Percentiles rank a stretch among this genome's conserved stretches.
phyloP scores from a whole-genome alignment of 2,329 filamentous ascomycete genomes.

The Cladophialophora bantiana region DNA sequence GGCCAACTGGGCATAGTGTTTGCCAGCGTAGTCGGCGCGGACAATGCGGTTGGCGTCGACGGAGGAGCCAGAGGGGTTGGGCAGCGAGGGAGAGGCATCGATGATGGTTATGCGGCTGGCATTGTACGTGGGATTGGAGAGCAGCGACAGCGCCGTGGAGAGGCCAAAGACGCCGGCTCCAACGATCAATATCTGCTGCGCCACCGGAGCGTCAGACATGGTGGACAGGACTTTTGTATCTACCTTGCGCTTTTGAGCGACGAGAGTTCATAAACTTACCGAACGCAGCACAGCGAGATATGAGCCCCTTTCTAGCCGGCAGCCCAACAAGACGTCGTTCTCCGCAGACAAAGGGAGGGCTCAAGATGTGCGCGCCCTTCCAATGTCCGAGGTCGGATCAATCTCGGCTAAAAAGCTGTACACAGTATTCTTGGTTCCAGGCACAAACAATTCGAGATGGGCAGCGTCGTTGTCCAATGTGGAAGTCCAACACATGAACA shows the following conservation, averaged over 20 bases:
- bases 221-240: neutral
- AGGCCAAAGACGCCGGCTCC: constrained; percentile 73
- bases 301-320: neutral
- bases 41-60: constrained; percentile 69
- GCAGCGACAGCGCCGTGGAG: constrained; percentile 73
- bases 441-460: neutral
- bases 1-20: constrained; percentile 77
- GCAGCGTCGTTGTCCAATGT: neutral
- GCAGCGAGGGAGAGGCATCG: constrained; percentile 62
- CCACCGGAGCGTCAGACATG: constrained; percentile 33
- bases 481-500: neutral
- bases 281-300: constrained; percentile 5
- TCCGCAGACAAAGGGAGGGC: constrained; percentile 11
- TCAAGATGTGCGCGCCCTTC: constrained; percentile 15
- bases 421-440: neutral
- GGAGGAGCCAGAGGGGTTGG: constrained; percentile 65
- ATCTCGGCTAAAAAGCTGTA: constrained; percentile 20
- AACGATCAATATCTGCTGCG: constrained; percentile 62
- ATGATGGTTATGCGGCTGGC: constrained; percentile 60
- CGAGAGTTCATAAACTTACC: neutral
- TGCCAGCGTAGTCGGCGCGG: constrained; percentile 80
- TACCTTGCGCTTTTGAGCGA: neutral
- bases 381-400: constrained; percentile 17
- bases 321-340: constrained; percentile 12
- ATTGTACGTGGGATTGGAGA: constrained; percentile 56